Evolutionary conservation across 2,329 filamentous ascomycete species (phyloP), one percentile per base, ranked within the genome.

Genomic region (Ceratocystis papillata): DNA sequence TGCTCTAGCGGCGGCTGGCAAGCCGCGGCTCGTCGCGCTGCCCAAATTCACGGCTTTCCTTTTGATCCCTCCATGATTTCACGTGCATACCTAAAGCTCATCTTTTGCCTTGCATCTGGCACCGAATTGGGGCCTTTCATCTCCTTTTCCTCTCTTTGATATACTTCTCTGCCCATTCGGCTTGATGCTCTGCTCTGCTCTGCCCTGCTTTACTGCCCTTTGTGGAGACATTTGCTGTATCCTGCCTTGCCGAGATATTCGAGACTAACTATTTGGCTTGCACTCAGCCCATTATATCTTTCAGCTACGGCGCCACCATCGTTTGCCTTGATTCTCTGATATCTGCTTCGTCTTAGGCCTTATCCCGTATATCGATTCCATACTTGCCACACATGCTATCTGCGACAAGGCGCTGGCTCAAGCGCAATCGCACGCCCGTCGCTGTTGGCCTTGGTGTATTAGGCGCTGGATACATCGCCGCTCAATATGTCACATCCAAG

Each of bases 401-500:
- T 69, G 86, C 90, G 71, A 89, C 89, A 72, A 88, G 89, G 79
- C 87, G 86, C 80, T 99, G 94, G 92, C 81, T 97, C 75, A 86
- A 86, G 77, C 90, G 90, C 77, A 96, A 99, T 79, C 86, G 90
- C 75, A 94, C 88, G 73, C 89, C 88, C 73, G 83, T 99, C 74
- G 89, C 91, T 74, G 83, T 99, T 73, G 91, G 92, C 70, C 85
- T 89, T 67, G 91, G 92, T 70, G 83, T 97, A 70, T 78, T 96
- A 70, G 92, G 93, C 70, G 90, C 88, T 64, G 91, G 91, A 70
- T 99, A 99, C 77, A 79, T 96, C 68, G 92, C 89, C 66, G 90
- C 90, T 48, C 91, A 96, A 76, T 99, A 96, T 86, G 85, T 96
- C 70, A 76, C 96, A 73, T 84, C 83, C 72, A 97, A 96, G 81